A percentile compares a stretch with the other conserved stretches of the same genome.
These are phyloP conservation scores for Corylus avellana DNA, from an alignment of 306 rosid genomes.

Conservation along the genomic window DNA sequence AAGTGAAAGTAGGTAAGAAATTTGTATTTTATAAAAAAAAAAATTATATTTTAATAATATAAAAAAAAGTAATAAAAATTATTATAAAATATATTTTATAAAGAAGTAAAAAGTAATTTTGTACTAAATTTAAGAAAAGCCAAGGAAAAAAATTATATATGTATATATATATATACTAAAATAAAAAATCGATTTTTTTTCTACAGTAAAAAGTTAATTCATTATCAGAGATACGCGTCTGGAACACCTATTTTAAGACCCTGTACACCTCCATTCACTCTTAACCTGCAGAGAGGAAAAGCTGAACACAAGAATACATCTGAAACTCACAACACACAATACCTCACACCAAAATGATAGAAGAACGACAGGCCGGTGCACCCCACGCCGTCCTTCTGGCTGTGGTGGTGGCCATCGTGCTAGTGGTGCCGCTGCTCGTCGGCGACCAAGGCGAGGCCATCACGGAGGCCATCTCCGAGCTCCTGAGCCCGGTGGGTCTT, in stretches of 20 bases:
- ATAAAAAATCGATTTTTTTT: neutral
- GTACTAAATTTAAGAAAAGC: too few relatives aligned
- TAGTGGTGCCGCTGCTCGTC: constrained; percentile 55
- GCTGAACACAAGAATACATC: too few relatives aligned
- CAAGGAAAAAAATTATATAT: too few relatives aligned
- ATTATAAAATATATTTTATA: too few relatives aligned
- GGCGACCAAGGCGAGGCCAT: constrained; percentile 84
- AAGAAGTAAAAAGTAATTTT: too few relatives aligned
- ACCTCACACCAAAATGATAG: constrained; percentile 27
- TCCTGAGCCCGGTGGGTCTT: constrained; percentile 75
- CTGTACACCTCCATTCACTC: neutral
- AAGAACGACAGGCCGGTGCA: constrained; percentile 58
- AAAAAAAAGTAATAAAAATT: too few relatives aligned
- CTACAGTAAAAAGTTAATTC: neutral
- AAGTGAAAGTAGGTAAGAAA: too few relatives aligned
- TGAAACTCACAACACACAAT: neutral
- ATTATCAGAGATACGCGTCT: constrained; percentile 17
- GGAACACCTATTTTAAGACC: neutral
- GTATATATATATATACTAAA: too few relatives aligned
- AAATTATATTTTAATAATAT: too few relatives aligned
- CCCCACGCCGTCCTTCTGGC: constrained; percentile 76
- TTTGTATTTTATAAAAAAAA: too few relatives aligned
- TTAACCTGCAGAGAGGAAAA: too few relatives aligned
- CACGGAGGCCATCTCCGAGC: constrained; percentile 70
- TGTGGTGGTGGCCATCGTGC: constrained; percentile 59